Evolutionary conservation across 23 red algal genomes (phyloP).

Genomic region (Pyropia yezoensis): DNA sequence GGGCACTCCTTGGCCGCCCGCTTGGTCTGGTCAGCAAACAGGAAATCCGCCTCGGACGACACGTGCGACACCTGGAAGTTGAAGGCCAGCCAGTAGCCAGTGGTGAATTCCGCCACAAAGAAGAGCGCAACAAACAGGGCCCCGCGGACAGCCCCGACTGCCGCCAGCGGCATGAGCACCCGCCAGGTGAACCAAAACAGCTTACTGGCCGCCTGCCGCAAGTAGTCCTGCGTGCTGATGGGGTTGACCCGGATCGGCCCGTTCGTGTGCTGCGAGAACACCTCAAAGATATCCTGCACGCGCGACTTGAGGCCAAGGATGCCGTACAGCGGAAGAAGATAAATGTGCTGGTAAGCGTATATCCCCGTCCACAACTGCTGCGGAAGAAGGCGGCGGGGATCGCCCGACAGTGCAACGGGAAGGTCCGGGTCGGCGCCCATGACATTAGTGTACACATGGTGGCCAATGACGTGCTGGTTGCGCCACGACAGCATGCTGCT

Average conservation of each 20-base stretch:
- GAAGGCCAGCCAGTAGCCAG: constrained; percentile 77
- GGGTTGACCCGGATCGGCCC: constrained; percentile 80
- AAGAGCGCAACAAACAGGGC: constrained; percentile 21
- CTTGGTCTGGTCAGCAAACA: constrained; percentile 26
- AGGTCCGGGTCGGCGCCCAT: constrained; percentile 81
- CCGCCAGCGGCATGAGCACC: constrained; percentile 30
- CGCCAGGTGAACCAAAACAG: constrained; percentile 50
- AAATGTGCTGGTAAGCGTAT: constrained; percentile 64
- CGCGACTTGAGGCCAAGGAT: constrained; percentile 55
- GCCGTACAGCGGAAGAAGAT: constrained; percentile 75
- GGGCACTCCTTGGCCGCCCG: constrained; percentile 35
- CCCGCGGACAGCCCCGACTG: background rate
- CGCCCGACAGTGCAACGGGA: constrained; percentile 22
- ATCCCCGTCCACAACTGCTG: constrained; percentile 41
- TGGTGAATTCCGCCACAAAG: constrained; percentile 35
- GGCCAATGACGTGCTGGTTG: constrained; percentile 80
- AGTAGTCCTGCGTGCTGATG: constrained; percentile 55
- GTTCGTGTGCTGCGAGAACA: constrained; percentile 48
- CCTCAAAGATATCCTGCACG: constrained; percentile 38
- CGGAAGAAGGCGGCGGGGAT: constrained; percentile 35
- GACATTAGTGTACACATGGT: constrained; percentile 82
- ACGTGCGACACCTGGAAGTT: constrained; percentile 87
- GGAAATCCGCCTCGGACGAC: constrained; percentile 26
- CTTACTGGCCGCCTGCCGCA: constrained; percentile 52
- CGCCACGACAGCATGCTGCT: constrained; percentile 74